phyloP scores from a whole-genome alignment of 164 flowering plant genomes.

The Nymphaea thermarum region DNA sequence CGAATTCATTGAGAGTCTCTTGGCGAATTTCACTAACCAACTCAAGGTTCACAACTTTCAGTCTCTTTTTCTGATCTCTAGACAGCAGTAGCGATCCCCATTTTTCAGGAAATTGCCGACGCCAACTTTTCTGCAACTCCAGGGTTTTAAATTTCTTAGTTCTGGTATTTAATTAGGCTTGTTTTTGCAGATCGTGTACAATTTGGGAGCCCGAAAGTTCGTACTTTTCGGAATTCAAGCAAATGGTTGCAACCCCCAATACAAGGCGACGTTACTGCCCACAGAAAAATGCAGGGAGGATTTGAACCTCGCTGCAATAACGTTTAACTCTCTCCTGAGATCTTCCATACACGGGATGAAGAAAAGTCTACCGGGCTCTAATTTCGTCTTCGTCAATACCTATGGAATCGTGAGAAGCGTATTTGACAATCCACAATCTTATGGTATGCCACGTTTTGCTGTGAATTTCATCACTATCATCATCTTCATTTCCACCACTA shows the following conservation, averaged over 20 bases:
- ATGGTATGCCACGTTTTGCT: slow-evolving; percentile 20
- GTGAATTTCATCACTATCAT: too few species aligned
- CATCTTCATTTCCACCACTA: too few species aligned
- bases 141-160: too few species aligned
- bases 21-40: background rate
- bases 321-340: slow-evolving; percentile 34
- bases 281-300: slow-evolving; percentile 17
- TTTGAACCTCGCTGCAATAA: slow-evolving; percentile 31
- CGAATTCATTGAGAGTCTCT: background rate
- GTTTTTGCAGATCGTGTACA: slow-evolving; percentile 37
- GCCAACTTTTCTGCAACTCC: too few species aligned
- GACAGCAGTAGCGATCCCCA: background rate
- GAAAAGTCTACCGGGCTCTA: slow-evolving; percentile 31
- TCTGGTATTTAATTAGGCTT: too few species aligned
- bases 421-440: slow-evolving; percentile 22
- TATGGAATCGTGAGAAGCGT: slow-evolving; percentile 34
- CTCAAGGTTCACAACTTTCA: background rate
- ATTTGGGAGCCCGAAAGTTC: slow-evolving; percentile 49
- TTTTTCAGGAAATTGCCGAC: too few species aligned
- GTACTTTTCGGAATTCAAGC: slow-evolving; percentile 39
- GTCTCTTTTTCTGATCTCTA: background rate
- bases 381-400: slow-evolving; percentile 33
- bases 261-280: slow-evolving; percentile 2
- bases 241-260: slow-evolving; percentile 38
- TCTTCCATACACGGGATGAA: slow-evolving; percentile 19